Conservation (phyloP, 2,329 filamentous ascomycete species). For the Aspergillus niger region DNA sequence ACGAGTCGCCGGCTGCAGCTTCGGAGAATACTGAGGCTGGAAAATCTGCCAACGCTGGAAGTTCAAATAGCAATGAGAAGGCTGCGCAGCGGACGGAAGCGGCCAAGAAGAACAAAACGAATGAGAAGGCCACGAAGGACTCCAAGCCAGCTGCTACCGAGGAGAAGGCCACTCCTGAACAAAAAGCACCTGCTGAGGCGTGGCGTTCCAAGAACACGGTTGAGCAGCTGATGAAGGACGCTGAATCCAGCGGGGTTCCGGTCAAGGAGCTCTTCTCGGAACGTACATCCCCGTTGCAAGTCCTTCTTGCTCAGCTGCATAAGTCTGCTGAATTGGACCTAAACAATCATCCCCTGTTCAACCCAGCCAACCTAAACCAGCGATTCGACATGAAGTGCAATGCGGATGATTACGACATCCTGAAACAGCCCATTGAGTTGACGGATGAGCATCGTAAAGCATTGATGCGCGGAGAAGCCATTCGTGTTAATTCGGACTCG, state of each 20-base stretch:
- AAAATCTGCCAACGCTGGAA: constrained; percentile 21
- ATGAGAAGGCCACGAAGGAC: constrained; percentile 28
- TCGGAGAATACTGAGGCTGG: constrained; percentile 19
- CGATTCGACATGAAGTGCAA: constrained; percentile 47
- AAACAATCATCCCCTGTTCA: constrained; percentile 43
- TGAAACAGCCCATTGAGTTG: constrained; percentile 43
- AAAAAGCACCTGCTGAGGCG: constrained; percentile 29
- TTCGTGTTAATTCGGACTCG: constrained; percentile 41
- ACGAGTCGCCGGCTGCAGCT: constrained; percentile 20
- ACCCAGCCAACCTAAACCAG: constrained; percentile 43
- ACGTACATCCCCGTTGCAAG: constrained; percentile 41
- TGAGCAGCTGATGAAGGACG: constrained; percentile 42
- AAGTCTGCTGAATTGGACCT: constrained; percentile 40
- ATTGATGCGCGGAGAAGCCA: constrained; percentile 44
- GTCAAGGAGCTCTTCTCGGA: constrained; percentile 47
- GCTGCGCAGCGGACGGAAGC: constrained; percentile 17
- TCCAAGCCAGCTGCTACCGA: constrained; percentile 21
- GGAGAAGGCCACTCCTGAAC: constrained; percentile 22
- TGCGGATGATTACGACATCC: constrained; percentile 42
- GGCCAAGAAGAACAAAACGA: constrained; percentile 27
- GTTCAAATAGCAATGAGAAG: constrained; percentile 23
- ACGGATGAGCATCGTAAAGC: constrained; percentile 47
- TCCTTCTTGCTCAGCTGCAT: constrained; percentile 43
- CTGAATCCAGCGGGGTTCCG: constrained; percentile 35
- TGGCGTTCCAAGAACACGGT: constrained; percentile 46